Percentiles rank a stretch among this genome's conserved stretches.
Evolutionary conservation across 2,329 filamentous ascomycete genomes (phyloP).

Genomic region (Ophiocordyceps camponoti-floridani): DNA sequence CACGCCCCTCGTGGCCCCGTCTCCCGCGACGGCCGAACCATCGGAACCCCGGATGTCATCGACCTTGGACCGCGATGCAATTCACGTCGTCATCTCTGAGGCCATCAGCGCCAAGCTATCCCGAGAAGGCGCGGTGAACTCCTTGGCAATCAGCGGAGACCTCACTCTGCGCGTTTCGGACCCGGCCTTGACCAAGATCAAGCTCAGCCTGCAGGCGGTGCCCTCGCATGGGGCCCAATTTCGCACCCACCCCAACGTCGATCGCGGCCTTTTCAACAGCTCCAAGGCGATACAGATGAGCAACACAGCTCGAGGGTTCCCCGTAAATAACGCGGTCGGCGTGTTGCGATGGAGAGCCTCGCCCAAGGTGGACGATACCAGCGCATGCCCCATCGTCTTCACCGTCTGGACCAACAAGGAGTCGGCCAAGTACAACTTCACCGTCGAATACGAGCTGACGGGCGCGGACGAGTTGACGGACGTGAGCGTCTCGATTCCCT

Average conservation of each 20-base stretch:
- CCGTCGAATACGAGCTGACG: conserved; percentile 87
- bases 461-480: conserved; percentile 64
- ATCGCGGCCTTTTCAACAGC: conserved; percentile 70
- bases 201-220: conserved; percentile 60
- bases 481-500: conserved; percentile 78
- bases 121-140: conserved; percentile 72
- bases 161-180: conserved; percentile 83
- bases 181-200: conserved; percentile 76
- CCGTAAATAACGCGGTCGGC: conserved; percentile 81
- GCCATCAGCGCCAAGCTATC: conserved; percentile 79
- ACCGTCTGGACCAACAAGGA: conserved; percentile 96
- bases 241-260: conserved; percentile 91
- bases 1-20: conserved; percentile 47
- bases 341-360: conserved; percentile 85
- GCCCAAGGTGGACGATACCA: conserved; percentile 62
- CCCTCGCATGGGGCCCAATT: conserved; percentile 76
- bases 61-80: conserved; percentile 61
- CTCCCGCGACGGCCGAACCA: conserved; percentile 30
- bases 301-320: conserved; percentile 76
- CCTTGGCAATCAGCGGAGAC: conserved; percentile 79
- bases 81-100: conserved; percentile 79
- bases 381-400: conserved; percentile 80
- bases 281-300: conserved; percentile 77
- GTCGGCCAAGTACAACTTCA: conserved; percentile 69
- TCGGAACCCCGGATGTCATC: conserved; percentile 41